Base-by-base conservation (phyloP, 441 rosid genomes). In the Erodium moschatum region DNA sequence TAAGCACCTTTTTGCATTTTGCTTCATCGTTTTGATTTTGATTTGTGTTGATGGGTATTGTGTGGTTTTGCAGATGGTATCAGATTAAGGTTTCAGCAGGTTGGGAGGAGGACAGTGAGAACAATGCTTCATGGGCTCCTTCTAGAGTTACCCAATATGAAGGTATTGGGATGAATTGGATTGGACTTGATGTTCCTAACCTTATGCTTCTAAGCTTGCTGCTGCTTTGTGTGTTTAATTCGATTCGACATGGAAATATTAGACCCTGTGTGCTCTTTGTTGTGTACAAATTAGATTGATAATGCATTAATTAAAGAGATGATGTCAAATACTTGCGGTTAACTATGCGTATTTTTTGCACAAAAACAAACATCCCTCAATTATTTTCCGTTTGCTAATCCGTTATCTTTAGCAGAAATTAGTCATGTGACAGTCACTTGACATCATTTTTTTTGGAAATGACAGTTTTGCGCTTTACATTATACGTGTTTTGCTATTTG, bases 41-140 rank as follows among this genome's bases (percentile, higher is more conserved):
- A 9, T 56, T 56, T 56, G 27, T 56, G 27, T 18, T 56, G 4
- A 44, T 44, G 50, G 50, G 50, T 18, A 7, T 1, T 56, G 63
- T 56, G 61, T 24, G 27, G 27, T 24, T 24, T 33, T 33, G 16
- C 63, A 56, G 63, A 56, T 56, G 63, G 63, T 56, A 56, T 56
- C 63, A 56, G 63, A 56, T 56, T 18, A 56, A 56, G 63, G 9
- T 56, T 8, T 16, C 63, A 6, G 27, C 63, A 56, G 16, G 63
- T 6, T 56, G 63, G 63, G 63, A 56, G 27, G 63, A 56, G 63
- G 63, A 19, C n/a, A 56, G 63, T 56, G 63, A 19, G 18, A 19
- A 56, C 27, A 56, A 19, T 19, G 63, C 63, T 56, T 10, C 63
- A 20, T 19, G 63, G 12, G 6, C 63, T 56, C 63, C 63, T 20